These are phyloP conservation scores for Rhododendron williamsianum DNA, from an alignment of 148 eudicot genomes.

Conservation along the genomic window DNA sequence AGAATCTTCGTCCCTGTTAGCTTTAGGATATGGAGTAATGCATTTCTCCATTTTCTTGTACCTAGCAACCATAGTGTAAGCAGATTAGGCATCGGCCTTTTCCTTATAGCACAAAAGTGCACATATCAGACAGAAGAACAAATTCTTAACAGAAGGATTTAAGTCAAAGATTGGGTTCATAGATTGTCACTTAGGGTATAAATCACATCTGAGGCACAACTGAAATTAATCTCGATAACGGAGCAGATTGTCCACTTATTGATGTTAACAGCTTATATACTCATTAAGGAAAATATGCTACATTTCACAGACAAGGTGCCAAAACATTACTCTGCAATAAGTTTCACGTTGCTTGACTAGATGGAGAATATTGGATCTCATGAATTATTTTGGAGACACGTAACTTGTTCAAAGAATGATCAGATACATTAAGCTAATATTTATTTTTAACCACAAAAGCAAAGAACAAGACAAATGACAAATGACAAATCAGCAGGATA, in stretches of 20 bases:
- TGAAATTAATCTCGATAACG: background rate
- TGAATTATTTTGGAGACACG: background rate
- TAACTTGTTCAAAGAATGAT: conserved; percentile 2
- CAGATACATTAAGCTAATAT: background rate
- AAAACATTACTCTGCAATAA: background rate
- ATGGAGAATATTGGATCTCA: background rate
- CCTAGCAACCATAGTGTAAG: conserved; percentile 34
- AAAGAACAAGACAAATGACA: background rate
- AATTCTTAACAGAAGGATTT: background rate
- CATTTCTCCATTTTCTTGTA: conserved; percentile 95
- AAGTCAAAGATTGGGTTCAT: background rate
- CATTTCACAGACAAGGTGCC: background rate
- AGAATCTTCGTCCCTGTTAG: conserved; percentile 22
- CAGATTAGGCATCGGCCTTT: background rate
- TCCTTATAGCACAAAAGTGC: background rate
- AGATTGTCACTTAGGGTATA: background rate
- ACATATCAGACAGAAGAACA: background rate
- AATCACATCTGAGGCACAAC: background rate
- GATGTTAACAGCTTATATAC: background rate
- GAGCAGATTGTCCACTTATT: background rate
- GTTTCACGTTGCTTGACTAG: background rate
- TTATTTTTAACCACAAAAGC: background rate
- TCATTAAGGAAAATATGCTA: background rate
- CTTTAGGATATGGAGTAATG: conserved; percentile 50
- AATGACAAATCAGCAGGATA: background rate